Evolutionary conservation across 768 basidiomycete species (phyloP), one percentile per base, ranked within the genome.

Genomic region (Mycena rosella): DNA sequence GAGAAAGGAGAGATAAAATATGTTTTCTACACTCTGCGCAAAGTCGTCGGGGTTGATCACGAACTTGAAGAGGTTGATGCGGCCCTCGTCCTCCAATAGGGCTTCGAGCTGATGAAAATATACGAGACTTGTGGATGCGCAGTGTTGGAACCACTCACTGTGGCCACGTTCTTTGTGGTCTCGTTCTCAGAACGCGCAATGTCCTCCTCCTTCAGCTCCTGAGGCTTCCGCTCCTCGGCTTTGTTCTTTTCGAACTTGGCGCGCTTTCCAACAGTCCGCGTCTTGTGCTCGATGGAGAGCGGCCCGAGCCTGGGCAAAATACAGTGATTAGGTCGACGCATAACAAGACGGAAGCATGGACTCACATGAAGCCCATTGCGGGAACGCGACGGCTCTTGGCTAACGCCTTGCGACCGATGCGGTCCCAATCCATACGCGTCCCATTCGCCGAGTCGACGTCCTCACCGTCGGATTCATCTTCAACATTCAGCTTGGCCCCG

Each of bases 1-100:
- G 68, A 98, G 85, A 81, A 99, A 99, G 0, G 95, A 95, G 2
- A 97, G 85, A 74, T 98, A 96, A 77, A 99, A 99, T 26, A 97
- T 83, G 76, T 99, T 99, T 80, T 99, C 98, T 17, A 99, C 95
- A 0, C 94, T 95, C 76, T 99, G 97, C 0, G 91, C 92, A 75
- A 95, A 99, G 73, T 93, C 90, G 30, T 91, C 79, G 15, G 98
- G 98, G 75, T 99, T 97, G 69, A 98, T 83, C 59, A 98, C 85
- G 74, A 98, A 93, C 67, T 85, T 80, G 82, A 98, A 98, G 30
- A 98, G 78, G 73, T 98, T 98, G 57, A 93, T 84, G 9, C 77
- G 73, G 32, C 84, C 81, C n/a, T 81, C 78, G 0, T 85, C 76
- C 22, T 79, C 76, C 27, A 98, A 83, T 10, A 94, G 80, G 5